Conservation (phyloP, 305 asterid genomes). For the Lippia alba region DNA sequence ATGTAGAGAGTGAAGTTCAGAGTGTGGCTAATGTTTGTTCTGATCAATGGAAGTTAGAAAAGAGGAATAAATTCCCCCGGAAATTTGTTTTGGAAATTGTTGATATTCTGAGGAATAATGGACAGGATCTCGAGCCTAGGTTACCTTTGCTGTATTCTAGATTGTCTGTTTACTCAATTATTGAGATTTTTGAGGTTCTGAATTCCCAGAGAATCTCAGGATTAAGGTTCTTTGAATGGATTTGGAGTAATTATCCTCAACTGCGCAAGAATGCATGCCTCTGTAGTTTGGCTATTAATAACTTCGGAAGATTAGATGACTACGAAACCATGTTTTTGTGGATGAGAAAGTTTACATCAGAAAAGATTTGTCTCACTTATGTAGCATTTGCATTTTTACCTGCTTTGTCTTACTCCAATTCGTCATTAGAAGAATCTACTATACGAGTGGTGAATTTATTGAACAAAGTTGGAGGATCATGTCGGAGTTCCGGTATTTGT, state of each 20-base stretch:
- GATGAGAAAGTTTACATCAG: constrained; percentile 51
- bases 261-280: constrained; percentile 45
- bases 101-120: constrained; percentile 50
- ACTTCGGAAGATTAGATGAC: constrained; percentile 68
- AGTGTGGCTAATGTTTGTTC: constrained; percentile 14
- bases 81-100: constrained; percentile 47
- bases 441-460: constrained; percentile 47
- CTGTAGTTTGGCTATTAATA: constrained; percentile 64
- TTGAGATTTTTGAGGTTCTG: constrained; percentile 53
- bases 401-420: constrained; percentile 33
- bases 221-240: constrained; percentile 66
- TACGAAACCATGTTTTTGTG: constrained; percentile 51
- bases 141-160: constrained; percentile 40
- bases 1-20: constrained; percentile 36
- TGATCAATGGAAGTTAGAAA: constrained; percentile 27
- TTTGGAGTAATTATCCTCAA: constrained; percentile 42
- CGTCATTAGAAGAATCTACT: constrained; percentile 46
- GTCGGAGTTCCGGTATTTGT: constrained; percentile 56
- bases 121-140: constrained; percentile 50
- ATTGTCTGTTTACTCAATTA: constrained; percentile 40
- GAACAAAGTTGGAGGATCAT: constrained; percentile 67
- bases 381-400: constrained; percentile 67
- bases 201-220: constrained; percentile 52
- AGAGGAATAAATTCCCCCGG: constrained; percentile 8
- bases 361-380: constrained; percentile 55